phyloP scores from a whole-genome alignment of 2,329 filamentous ascomycete genomes.

The Penicillium rolfsii region DNA sequence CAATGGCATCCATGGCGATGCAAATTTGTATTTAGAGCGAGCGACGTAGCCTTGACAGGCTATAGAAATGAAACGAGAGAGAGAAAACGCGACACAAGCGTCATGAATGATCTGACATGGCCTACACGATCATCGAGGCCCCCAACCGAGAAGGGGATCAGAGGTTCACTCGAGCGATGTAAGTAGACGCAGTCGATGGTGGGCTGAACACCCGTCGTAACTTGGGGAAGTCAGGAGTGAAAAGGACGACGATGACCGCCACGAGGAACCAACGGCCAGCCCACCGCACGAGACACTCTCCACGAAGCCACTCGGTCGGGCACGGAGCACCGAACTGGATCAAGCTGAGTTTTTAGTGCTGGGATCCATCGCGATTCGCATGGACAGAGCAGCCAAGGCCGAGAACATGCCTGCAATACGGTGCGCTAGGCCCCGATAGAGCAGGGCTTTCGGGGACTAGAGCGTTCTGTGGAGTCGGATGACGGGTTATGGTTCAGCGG shows the following conservation, averaged over 20 bases:
- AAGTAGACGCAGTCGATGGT: neutral
- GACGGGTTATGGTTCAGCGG: conserved; percentile 6
- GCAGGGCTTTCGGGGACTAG: conserved; percentile 25
- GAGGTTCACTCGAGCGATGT: neutral
- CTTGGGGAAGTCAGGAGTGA: neutral
- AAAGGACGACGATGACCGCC: conserved; percentile 5
- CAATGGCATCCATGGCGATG: conserved; percentile 13
- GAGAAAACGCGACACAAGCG: conserved; percentile 9
- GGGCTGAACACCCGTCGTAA: conserved; percentile 1
- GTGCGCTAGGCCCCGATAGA: conserved; percentile 21
- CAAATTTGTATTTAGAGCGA: conserved; percentile 15
- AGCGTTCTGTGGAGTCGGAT: conserved; percentile 28
- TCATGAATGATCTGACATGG: conserved; percentile 17
- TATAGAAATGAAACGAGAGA: conserved; percentile 8
- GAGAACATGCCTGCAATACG: conserved; percentile 9
- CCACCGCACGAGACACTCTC: neutral
- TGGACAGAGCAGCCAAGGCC: conserved; percentile 19
- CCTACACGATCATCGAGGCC: conserved; percentile 1
- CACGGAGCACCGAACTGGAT: conserved; percentile 14
- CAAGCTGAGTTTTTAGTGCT: conserved; percentile 12
- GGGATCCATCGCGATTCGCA: neutral
- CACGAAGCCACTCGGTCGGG: conserved; percentile 2
- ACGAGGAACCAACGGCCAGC: conserved; percentile 8
- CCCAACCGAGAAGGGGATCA: neutral
- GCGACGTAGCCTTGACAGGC: conserved; percentile 16